These are phyloP conservation scores for Cercospora sojina DNA, from an alignment of 2,329 filamentous ascomycete genomes.

Conservation along the genomic window DNA sequence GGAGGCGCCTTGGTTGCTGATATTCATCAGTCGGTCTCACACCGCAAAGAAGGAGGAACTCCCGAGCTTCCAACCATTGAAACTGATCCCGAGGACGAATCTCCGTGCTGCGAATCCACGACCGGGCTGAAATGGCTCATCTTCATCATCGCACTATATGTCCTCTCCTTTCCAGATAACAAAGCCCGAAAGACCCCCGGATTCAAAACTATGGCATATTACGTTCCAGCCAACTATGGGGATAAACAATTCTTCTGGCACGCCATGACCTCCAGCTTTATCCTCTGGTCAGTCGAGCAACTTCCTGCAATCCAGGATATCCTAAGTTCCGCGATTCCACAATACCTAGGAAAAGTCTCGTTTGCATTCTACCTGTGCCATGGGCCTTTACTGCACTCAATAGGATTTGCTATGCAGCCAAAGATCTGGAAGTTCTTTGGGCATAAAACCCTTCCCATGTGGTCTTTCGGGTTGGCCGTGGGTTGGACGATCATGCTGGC, in stretches of 20 bases:
- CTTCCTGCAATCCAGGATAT: neutral
- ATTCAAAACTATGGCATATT: neutral
- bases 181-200: constrained; percentile 14
- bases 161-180: constrained; percentile 22
- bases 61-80: neutral
- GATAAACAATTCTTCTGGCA: constrained; percentile 15
- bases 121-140: constrained; percentile 9
- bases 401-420: constrained; percentile 20
- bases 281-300: constrained; percentile 16
- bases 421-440: constrained; percentile 12
- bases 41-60: neutral
- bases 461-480: constrained; percentile 7
- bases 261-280: constrained; percentile 7
- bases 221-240: constrained; percentile 4
- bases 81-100: neutral
- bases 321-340: constrained; percentile 13
- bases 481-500: constrained; percentile 19
- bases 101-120: neutral
- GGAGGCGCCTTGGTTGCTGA: constrained; percentile 21
- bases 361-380: constrained; percentile 24
- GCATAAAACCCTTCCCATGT: constrained; percentile 1
- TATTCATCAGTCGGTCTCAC: constrained; percentile 6
- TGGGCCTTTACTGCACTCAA: constrained; percentile 19
- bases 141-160: constrained; percentile 9
- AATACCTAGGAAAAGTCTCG: constrained; percentile 22